phyloP scores from a whole-genome alignment of 139 green algal species.

The Diplosphaera chodatii region DNA sequence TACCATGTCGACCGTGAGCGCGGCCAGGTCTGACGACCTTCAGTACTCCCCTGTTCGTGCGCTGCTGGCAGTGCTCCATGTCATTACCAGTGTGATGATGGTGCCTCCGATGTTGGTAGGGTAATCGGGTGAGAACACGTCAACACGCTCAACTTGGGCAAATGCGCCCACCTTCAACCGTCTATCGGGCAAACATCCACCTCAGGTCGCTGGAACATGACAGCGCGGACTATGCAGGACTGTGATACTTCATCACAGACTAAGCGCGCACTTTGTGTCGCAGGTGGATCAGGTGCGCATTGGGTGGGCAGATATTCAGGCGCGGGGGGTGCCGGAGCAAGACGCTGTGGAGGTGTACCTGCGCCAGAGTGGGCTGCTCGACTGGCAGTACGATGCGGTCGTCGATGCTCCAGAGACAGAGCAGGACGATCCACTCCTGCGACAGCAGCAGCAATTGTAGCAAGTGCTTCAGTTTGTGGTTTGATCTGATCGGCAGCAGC shows the following conservation, averaged over 20 bases:
- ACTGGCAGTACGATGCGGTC: background rate
- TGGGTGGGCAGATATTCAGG: background rate
- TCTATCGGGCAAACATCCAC: too few relatives aligned
- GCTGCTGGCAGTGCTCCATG: too few relatives aligned
- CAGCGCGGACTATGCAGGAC: too few relatives aligned
- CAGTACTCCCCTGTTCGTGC: background rate
- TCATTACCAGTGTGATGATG: too few relatives aligned
- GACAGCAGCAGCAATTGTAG: background rate
- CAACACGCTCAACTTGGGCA: too few relatives aligned
- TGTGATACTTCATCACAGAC: too few relatives aligned
- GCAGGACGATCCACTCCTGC: background rate
- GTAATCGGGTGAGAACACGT: too few relatives aligned
- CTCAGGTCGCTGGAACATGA: too few relatives aligned
- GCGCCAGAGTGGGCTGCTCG: background rate
- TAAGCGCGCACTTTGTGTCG: background rate
- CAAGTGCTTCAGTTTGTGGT: too few relatives aligned
- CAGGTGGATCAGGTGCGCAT: background rate
- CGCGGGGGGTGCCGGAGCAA: background rate
- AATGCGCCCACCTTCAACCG: too few relatives aligned
- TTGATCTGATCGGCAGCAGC: too few relatives aligned
- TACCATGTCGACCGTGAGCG: background rate
- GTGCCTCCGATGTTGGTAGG: too few relatives aligned
- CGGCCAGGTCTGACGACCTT: background rate
- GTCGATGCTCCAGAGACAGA: background rate
- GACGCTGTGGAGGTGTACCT: background rate